A percentile compares a stretch with the other conserved stretches of the same genome.
Evolutionary conservation across 1,284 basidiomycete species (phyloP).

Genomic region (Ceratobasidium sp.): DNA sequence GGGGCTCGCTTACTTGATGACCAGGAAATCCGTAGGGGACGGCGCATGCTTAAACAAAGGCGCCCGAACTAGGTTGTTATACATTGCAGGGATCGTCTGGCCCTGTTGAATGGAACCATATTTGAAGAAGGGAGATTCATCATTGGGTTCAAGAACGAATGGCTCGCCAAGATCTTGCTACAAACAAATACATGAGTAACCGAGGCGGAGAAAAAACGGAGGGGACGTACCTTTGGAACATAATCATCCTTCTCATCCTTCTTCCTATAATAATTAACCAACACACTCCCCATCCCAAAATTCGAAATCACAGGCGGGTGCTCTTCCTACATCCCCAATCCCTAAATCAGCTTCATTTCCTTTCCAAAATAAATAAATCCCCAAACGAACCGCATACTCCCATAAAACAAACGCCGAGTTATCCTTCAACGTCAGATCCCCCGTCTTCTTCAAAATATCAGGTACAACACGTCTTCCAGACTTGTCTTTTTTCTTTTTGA

Average conservation of each 20-base stretch:
- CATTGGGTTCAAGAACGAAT: conserved; percentile 94
- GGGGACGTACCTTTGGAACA: conserved; percentile 81
- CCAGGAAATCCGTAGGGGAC: conserved; percentile 91
- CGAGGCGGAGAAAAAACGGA: background rate
- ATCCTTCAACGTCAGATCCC: conserved; percentile 88
- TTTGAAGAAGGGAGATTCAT: conserved; percentile 98
- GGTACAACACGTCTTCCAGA: conserved; percentile 85
- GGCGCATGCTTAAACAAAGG: conserved; percentile 95
- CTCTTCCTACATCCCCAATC: conserved; percentile 79
- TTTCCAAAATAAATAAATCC: conserved; percentile 24
- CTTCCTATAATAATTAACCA: conserved; percentile 99
- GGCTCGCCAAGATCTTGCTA: conserved; percentile 94
- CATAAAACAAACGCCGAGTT: conserved; percentile 92
- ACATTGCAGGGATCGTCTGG: conserved; percentile 92
- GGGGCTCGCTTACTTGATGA: conserved; percentile 73
- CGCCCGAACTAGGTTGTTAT: conserved; percentile 96
- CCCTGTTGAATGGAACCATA: conserved; percentile 95
- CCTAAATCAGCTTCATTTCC: conserved; percentile 21
- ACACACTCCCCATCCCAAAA: conserved; percentile 96
- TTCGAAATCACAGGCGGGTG: conserved; percentile 96
- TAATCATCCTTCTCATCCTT: conserved; percentile 94
- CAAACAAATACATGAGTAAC: conserved; percentile 1
- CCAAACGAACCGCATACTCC: conserved; percentile 90
- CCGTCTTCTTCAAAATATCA: conserved; percentile 80
- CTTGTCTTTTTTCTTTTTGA: conserved; percentile 96